Evolutionary conservation across 2,329 filamentous ascomycete species (phyloP).

Genomic region (Claviceps paspali): DNA sequence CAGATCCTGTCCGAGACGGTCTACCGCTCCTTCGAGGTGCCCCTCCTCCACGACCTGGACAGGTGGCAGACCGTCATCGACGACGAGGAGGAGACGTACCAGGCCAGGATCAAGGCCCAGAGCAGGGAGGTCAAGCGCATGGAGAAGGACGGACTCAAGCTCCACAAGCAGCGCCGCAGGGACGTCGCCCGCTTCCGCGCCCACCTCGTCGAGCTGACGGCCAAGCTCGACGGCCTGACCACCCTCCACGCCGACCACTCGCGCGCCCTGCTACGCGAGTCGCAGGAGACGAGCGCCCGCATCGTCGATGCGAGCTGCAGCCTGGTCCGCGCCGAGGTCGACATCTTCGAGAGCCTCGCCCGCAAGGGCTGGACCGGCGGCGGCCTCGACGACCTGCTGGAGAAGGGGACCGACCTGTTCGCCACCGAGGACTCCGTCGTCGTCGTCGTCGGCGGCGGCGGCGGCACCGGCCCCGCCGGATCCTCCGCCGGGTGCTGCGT

Average conservation of each 20-base stretch:
- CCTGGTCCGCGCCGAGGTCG: constrained; percentile 51
- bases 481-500: too few species aligned
- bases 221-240: constrained; percentile 46
- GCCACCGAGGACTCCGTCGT: constrained; percentile 26
- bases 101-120: constrained; percentile 36
- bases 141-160: constrained; percentile 48
- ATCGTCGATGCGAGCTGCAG: constrained; percentile 52
- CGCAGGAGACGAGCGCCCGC: constrained; percentile 46
- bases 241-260: constrained; percentile 44
- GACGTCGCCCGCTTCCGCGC: constrained; percentile 47
- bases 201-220: constrained; percentile 48
- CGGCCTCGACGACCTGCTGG: constrained; percentile 49
- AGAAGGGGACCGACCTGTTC: constrained; percentile 48
- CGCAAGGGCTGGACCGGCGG: constrained; percentile 54
- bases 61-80: constrained; percentile 48
- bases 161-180: constrained; percentile 43
- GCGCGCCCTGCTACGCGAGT: constrained; percentile 43
- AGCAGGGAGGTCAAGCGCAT: constrained; percentile 45
- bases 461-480: too few species aligned
- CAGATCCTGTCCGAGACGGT: constrained; percentile 55
- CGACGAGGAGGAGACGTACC: constrained; percentile 48
- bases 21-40: constrained; percentile 53
- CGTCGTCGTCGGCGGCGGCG: constrained; percentile 10
- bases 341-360: constrained; percentile 53
- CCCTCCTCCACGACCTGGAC: constrained; percentile 53